These are phyloP conservation scores for Lactifluus pinguis DNA, from an alignment of 768 basidiomycete species.

Conservation along the genomic window DNA sequence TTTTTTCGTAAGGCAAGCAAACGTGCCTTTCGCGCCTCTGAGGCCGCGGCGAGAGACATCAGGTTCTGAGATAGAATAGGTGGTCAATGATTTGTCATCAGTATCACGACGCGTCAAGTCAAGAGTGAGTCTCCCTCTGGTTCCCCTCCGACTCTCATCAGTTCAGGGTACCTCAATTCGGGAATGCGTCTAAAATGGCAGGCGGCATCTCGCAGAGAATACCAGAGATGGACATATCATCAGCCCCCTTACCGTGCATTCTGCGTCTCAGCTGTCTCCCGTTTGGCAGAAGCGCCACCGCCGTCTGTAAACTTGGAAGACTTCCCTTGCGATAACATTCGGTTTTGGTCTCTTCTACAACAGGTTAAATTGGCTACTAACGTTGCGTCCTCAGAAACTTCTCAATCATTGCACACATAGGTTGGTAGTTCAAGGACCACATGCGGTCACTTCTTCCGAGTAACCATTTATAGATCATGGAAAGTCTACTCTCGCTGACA, in stretches of 20 bases:
- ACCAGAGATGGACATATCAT: constrained; percentile 12
- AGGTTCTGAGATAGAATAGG: not conserved
- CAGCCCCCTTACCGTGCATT: not conserved
- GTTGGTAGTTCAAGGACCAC: constrained; percentile 29
- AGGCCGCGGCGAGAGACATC: constrained; percentile 67
- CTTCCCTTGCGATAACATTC: constrained; percentile 58
- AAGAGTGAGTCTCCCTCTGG: too few relatives aligned
- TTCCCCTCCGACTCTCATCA: not conserved
- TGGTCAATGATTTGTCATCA: constrained; percentile 16
- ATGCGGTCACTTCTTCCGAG: not conserved
- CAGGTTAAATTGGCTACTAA: not conserved
- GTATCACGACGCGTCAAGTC: not conserved
- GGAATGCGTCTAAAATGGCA: constrained; percentile 29
- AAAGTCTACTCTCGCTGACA: constrained; percentile 90
- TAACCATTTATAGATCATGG: constrained; percentile 60
- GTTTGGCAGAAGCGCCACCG: not conserved
- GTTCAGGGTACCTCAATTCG: not conserved
- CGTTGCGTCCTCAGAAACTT: constrained; percentile 55
- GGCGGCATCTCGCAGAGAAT: constrained; percentile 24
- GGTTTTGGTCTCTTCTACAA: constrained; percentile 33
- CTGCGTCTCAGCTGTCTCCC: constrained; percentile 5
- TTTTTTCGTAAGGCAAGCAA: constrained; percentile 65
- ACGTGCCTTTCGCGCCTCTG: constrained; percentile 75
- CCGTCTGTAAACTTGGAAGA: constrained; percentile 42
- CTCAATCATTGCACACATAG: constrained; percentile 95